Evolutionary conservation across 768 basidiomycete species (phyloP).

Genomic region (Coprinellus micaceus): DNA sequence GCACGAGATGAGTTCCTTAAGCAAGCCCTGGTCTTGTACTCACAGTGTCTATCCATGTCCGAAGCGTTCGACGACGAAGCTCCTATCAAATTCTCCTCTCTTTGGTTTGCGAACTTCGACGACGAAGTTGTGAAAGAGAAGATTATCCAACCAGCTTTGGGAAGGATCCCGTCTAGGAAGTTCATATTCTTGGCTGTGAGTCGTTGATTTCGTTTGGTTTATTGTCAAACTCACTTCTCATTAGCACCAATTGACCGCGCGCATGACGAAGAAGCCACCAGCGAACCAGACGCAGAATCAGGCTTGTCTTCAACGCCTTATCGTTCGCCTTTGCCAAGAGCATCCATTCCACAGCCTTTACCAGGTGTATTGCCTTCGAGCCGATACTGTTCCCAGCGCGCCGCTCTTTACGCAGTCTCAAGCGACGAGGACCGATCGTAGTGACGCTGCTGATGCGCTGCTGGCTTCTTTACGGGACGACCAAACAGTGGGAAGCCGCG

Average conservation of each 20-base stretch:
- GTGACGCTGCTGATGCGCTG: conserved; percentile 60
- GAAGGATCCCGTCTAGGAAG: conserved; percentile 76
- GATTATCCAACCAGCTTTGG: conserved; percentile 43
- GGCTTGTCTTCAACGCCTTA: conserved; percentile 53
- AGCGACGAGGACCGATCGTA: conserved; percentile 46
- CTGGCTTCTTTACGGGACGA: conserved; percentile 51
- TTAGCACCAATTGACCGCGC: conserved; percentile 87
- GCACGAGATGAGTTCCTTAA: conserved; percentile 61
- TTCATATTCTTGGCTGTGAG: conserved; percentile 78
- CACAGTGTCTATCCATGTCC: conserved; percentile 64
- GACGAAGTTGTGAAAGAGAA: conserved; percentile 43
- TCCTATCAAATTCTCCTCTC: conserved; percentile 76
- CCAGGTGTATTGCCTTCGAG: conserved; percentile 73
- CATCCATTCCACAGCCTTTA: conserved; percentile 95
- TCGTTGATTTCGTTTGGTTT: background rate
- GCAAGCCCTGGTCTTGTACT: conserved; percentile 83
- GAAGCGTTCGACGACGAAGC: conserved; percentile 75
- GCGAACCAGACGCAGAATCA: conserved; percentile 41
- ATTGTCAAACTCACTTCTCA: background rate
- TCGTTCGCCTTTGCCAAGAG: conserved; percentile 77
- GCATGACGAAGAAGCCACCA: conserved; percentile 51
- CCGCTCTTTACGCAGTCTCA: background rate
- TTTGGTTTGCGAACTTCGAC: conserved; percentile 90
- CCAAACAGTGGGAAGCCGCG: conserved; percentile 30
- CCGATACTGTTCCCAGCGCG: conserved; percentile 10